These are phyloP conservation scores for Amanita muscaria DNA, from an alignment of 768 basidiomycete species.

Conservation along the genomic window DNA sequence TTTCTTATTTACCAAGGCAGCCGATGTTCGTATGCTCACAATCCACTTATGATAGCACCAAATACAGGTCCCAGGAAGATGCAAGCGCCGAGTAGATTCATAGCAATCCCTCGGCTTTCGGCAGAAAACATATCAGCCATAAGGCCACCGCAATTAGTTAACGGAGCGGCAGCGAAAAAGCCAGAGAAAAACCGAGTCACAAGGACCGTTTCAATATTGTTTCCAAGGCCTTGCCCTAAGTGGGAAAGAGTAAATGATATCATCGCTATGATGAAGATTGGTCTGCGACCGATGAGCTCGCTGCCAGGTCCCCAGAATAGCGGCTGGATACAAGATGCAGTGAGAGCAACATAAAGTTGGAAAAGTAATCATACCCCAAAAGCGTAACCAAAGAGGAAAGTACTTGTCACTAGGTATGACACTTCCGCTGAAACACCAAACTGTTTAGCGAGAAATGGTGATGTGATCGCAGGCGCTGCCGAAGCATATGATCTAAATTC, in stretches of 20 bases:
- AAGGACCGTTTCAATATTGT: slow-evolving; percentile 49
- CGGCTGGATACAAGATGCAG: slow-evolving; percentile 26
- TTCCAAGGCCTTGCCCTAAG: slow-evolving; percentile 52
- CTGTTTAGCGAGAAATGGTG: slow-evolving; percentile 22
- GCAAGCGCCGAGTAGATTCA: slow-evolving; percentile 47
- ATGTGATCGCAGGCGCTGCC: slow-evolving; percentile 41
- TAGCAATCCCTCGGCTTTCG: slow-evolving; percentile 43
- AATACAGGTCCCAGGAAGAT: slow-evolving; percentile 57
- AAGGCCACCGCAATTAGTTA: slow-evolving; percentile 49
- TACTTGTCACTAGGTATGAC: slow-evolving; percentile 39
- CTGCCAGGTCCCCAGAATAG: slow-evolving; percentile 54
- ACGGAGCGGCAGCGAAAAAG: slow-evolving; percentile 50
- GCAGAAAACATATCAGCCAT: slow-evolving; percentile 54
- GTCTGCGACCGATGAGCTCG: slow-evolving; percentile 47
- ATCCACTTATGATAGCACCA: slow-evolving; percentile 57
- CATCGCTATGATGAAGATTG: slow-evolving; percentile 44
- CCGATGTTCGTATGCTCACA: slow-evolving; percentile 25
- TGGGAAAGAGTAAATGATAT: slow-evolving; percentile 42
- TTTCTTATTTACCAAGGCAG: background rate
- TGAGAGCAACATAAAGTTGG: background rate
- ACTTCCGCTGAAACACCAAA: slow-evolving; percentile 36
- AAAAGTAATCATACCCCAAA: slow-evolving; percentile 28
- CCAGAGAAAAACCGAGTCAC: slow-evolving; percentile 58
- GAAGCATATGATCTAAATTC: slow-evolving; percentile 49
- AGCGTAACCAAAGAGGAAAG: slow-evolving; percentile 45